Evolutionary conservation across 192 early-diverging fungal species (phyloP).

Genomic region (Kappamyces sp.): DNA sequence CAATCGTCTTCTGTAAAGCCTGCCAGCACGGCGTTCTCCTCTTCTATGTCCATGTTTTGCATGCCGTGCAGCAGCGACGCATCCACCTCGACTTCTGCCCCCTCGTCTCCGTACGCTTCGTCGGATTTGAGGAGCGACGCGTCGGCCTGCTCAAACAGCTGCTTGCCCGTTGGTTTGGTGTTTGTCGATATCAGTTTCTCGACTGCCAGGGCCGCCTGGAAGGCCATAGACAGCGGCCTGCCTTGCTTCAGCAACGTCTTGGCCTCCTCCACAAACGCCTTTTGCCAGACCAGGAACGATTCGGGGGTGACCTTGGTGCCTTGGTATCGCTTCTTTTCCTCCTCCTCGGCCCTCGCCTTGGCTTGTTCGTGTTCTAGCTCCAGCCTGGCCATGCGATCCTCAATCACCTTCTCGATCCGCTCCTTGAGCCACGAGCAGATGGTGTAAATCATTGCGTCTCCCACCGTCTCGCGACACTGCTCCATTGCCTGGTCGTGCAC

Average conservation of each 20-base stretch:
- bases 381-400: background rate
- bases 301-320: slow-evolving; percentile 21
- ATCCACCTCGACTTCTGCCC: slow-evolving; percentile 19
- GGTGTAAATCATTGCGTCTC: background rate
- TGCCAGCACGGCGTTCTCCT: background rate
- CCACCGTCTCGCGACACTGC: background rate
- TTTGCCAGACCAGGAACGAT: slow-evolving; percentile 19
- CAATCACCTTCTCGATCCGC: slow-evolving; percentile 6
- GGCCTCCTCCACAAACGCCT: slow-evolving; percentile 15
- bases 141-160: slow-evolving; percentile 20
- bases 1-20: slow-evolving; percentile 1
- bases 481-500: background rate
- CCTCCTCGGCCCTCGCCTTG: slow-evolving; percentile 2
- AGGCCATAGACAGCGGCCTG: background rate
- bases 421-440: slow-evolving; percentile 9
- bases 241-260: slow-evolving; percentile 12
- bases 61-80: slow-evolving; percentile 4
- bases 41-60: slow-evolving; percentile 6
- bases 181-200: slow-evolving; percentile 1
- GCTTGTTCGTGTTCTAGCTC: slow-evolving; percentile 10
- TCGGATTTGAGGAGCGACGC: slow-evolving; percentile 16
- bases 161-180: slow-evolving; percentile 15
- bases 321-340: slow-evolving; percentile 14
- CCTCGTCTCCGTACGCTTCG: slow-evolving; percentile 18
- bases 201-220: slow-evolving; percentile 7